phyloP scores from a whole-genome alignment of 2,329 filamentous ascomycete genomes.

The Curvularia sp. region DNA sequence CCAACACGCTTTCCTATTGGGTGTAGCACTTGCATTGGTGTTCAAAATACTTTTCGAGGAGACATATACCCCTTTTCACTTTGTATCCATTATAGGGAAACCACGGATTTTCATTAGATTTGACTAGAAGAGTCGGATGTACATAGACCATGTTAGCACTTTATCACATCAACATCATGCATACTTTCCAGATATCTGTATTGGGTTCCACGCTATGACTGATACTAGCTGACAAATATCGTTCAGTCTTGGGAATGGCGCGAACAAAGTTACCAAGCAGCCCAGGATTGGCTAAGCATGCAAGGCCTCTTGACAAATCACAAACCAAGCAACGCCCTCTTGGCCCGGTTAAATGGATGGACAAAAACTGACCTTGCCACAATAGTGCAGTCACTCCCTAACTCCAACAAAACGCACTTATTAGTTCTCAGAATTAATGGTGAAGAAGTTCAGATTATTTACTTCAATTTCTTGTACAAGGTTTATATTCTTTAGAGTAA shows the following conservation, averaged over 20 bases:
- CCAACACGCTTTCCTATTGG: not conserved
- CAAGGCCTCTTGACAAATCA: not conserved
- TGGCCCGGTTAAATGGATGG: too few relatives aligned
- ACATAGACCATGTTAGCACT: not conserved
- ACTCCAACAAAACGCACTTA: too few relatives aligned
- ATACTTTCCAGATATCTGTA: not conserved
- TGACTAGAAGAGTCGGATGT: not conserved
- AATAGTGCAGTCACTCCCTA: too few relatives aligned
- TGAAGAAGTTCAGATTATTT: too few relatives aligned
- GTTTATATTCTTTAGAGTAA: too few relatives aligned
- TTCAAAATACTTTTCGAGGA: not conserved
- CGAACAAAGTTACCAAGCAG: not conserved
- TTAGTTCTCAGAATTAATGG: too few relatives aligned
- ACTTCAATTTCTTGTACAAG: too few relatives aligned
- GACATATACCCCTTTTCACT: constrained; percentile 7
- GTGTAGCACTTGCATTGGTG: not conserved
- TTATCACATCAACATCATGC: not conserved
- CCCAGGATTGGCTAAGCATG: not conserved
- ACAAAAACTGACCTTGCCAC: too few relatives aligned
- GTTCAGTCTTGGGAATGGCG: not conserved
- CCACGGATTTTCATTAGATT: not conserved
- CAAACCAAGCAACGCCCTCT: not conserved
- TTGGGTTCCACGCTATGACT: not conserved
- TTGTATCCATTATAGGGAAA: constrained; percentile 11
- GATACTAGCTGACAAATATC: not conserved